Conservation (phyloP, 1,284 basidiomycete species). For the Chalciporus sp. region DNA sequence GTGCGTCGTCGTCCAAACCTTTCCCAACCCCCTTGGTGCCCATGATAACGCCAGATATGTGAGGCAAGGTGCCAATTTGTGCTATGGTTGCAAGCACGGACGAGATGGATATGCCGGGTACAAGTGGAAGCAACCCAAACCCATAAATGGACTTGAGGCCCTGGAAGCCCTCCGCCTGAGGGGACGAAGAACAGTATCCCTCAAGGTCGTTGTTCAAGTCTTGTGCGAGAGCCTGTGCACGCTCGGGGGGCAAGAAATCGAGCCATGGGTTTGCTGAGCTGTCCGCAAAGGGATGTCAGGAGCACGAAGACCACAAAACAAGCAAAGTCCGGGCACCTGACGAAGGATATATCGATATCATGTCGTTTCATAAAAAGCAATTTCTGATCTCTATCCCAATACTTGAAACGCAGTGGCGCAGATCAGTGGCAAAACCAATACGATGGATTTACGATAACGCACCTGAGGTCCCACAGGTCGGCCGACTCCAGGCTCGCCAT, state of each 20-base stretch:
- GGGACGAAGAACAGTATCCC: slow-evolving; percentile 70
- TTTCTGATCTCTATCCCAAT: slow-evolving; percentile 80
- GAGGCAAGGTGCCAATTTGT: slow-evolving; percentile 64
- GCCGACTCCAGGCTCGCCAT: slow-evolving; percentile 76
- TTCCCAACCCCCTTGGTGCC: slow-evolving; percentile 78
- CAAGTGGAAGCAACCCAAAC: slow-evolving; percentile 83
- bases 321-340: slow-evolving; percentile 42
- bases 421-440: slow-evolving; percentile 32
- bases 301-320: slow-evolving; percentile 5
- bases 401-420: slow-evolving; percentile 47
- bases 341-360: slow-evolving; percentile 58
- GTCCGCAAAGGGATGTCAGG: slow-evolving; percentile 13
- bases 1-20: slow-evolving; percentile 75
- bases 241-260: slow-evolving; percentile 74
- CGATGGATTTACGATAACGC: slow-evolving; percentile 11
- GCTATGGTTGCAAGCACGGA: slow-evolving; percentile 64
- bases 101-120: slow-evolving; percentile 57
- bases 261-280: slow-evolving; percentile 88
- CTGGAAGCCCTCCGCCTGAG: slow-evolving; percentile 36
- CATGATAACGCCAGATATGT: slow-evolving; percentile 80
- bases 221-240: slow-evolving; percentile 64
- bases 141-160: slow-evolving; percentile 70
- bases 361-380: slow-evolving; percentile 66
- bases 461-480: slow-evolving; percentile 67
- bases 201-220: slow-evolving; percentile 80